phyloP scores from a whole-genome alignment of 1,139 yeast species.

The Yamadazyma atlantica region DNA sequence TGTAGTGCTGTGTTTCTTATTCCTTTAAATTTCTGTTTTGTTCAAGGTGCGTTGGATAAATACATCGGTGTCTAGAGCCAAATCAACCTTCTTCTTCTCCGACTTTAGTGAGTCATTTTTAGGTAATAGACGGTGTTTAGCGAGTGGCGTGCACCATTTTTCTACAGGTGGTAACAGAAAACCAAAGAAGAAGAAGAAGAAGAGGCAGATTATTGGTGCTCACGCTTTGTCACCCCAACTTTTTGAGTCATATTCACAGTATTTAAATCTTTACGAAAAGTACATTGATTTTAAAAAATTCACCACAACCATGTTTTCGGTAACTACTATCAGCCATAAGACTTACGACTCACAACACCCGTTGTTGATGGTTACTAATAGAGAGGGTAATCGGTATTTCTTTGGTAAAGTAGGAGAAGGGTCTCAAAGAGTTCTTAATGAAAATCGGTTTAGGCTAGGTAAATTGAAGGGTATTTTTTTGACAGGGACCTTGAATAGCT shows the following conservation, averaged over 20 bases:
- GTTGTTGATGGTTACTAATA: slow-evolving; percentile 48
- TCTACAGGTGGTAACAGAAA: background rate
- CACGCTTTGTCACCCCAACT: slow-evolving; percentile 13
- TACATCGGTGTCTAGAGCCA: background rate
- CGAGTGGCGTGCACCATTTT: background rate
- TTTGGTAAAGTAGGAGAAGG: slow-evolving; percentile 89
- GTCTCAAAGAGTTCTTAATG: slow-evolving; percentile 68
- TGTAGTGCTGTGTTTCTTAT: background rate
- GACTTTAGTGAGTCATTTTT: background rate
- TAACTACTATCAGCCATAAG: slow-evolving; percentile 52
- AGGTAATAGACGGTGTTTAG: background rate
- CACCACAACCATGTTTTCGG: slow-evolving; percentile 31
- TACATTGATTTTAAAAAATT: slow-evolving; percentile 17
- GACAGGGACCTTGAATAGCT: slow-evolving; percentile 64
- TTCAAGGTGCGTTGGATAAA: background rate
- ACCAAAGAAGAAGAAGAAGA: background rate
- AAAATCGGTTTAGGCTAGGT: slow-evolving; percentile 51
- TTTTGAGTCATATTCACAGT: slow-evolving; percentile 9
- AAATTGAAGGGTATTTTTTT: slow-evolving; percentile 66
- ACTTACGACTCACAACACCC: slow-evolving; percentile 65
- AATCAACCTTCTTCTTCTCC: background rate
- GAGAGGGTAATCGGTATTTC: slow-evolving; percentile 60
- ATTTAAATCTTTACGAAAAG: slow-evolving; percentile 10
- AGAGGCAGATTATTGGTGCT: slow-evolving; percentile 13
- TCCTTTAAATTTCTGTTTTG: background rate